Base-by-base conservation (phyloP, 78 protist species). In the Anaeramoeba flamelloides region DNA sequence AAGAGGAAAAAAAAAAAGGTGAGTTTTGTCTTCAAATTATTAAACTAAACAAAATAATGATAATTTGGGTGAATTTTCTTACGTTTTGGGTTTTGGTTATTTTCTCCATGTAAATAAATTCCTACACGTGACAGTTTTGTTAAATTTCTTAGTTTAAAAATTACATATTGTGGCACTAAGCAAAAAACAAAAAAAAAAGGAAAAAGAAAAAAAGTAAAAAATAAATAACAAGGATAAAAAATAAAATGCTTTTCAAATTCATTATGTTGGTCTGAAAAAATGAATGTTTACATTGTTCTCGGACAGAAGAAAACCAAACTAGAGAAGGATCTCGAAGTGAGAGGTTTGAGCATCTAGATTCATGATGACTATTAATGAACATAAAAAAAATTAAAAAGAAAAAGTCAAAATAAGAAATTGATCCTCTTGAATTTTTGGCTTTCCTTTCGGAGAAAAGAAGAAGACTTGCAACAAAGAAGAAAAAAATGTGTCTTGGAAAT, bases 31-130 rank as follows among this genome's bases (percentile, higher is more conserved):
- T 38, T 31, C 64, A 3, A 33, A 41, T 32, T 12, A 3, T 33
- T 4, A 79, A 81, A 8, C 17, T 4, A 36, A n/a, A n/a, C n/a
- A n/a, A n/a, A n/a, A n/a, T n/a, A n/a, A n/a, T n/a, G n/a, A n/a
- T n/a, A n/a, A n/a, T n/a, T n/a, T n/a, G n/a, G n/a, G n/a, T n/a
- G n/a, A n/a, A n/a, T n/a, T n/a, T n/a, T 1, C 31, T 1, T 1
- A 81, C 83, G 74, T 8, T 65, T 69, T 3, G 83, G 83, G 79
- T 65, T 81, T 39, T 81, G 83, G 74, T 81, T 81, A 2, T 3
- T 69, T 26, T 81, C 83, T 32, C 83, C 83, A 65, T 81, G 83
- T 32, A 81, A 41, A 39, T 81, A 81, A 38, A 81, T 81, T 22
- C 83, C 83, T 78, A 81, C 83, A 3, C 79, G 2, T n/a, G 3